Percentiles rank a stretch among this genome's conserved stretches.
Conservation (phyloP, 2,329 filamentous ascomycete species). For the Penicillium sp. region DNA sequence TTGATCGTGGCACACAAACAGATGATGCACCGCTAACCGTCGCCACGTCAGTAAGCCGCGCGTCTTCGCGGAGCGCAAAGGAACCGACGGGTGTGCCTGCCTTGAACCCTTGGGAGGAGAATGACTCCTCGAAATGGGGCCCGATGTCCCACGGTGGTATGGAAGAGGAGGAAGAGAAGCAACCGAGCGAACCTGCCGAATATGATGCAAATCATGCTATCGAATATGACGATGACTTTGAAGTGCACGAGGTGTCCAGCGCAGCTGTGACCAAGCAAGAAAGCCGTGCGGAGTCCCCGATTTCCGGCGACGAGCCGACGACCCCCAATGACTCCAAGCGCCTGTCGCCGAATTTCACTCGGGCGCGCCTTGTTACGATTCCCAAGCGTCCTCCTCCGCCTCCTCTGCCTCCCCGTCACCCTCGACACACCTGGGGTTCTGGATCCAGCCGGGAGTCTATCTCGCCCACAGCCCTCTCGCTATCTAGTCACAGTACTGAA, state of each 20-base stretch:
- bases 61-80: slow-evolving; percentile 34
- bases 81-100: slow-evolving; percentile 20
- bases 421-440: slow-evolving; percentile 39
- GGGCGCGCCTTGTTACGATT: slow-evolving; percentile 79
- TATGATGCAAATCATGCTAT: slow-evolving; percentile 12
- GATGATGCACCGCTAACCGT: slow-evolving; percentile 48
- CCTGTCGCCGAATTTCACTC: slow-evolving; percentile 66
- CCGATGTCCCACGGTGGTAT: slow-evolving; percentile 21
- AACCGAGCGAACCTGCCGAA: slow-evolving; percentile 12
- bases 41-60: slow-evolving; percentile 34
- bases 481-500: slow-evolving; percentile 26
- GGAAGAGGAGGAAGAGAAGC: slow-evolving; percentile 9
- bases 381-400: slow-evolving; percentile 71
- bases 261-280: slow-evolving; percentile 50
- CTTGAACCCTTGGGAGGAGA: slow-evolving; percentile 23
- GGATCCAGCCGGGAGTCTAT: slow-evolving; percentile 24
- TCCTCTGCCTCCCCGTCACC: slow-evolving; percentile 72
- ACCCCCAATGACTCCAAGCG: slow-evolving; percentile 58
- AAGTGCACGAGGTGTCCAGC: slow-evolving; percentile 50
- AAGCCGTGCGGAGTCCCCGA: slow-evolving; percentile 35
- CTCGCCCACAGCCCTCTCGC: slow-evolving; percentile 25
- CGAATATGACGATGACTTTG: slow-evolving; percentile 31
- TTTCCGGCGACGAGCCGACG: slow-evolving; percentile 43
- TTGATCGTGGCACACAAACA: slow-evolving; percentile 66
- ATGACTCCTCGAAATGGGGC: slow-evolving; percentile 27